These are phyloP conservation scores for Calonectria crousiana DNA, from an alignment of 2,329 filamentous ascomycete species.

Conservation along the genomic window DNA sequence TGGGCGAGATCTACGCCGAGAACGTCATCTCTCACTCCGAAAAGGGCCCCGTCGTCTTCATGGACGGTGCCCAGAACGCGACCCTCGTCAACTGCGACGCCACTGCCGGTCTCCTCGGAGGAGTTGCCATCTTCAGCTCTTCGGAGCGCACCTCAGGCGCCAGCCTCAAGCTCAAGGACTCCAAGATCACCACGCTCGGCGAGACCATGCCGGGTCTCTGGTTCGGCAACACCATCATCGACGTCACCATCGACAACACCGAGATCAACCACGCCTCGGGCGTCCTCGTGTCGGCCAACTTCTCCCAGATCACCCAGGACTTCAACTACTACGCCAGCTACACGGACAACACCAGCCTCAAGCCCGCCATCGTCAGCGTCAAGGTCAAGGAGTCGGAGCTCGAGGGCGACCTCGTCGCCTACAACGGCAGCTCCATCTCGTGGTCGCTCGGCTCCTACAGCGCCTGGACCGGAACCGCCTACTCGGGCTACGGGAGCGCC, in stretches of 20 bases:
- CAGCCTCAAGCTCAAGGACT: conserved; percentile 16
- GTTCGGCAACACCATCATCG: conserved; percentile 22
- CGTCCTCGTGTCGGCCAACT: conserved; percentile 21
- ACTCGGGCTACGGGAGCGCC: conserved; percentile 18
- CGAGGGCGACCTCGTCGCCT: conserved; percentile 16
- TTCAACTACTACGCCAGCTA: conserved; percentile 23
- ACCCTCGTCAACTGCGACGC: conserved; percentile 24
- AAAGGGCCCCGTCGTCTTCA: conserved; percentile 19
- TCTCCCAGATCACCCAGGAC: conserved; percentile 22
- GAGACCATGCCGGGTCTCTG: conserved; percentile 19
- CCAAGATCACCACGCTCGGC: conserved; percentile 20
- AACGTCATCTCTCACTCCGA: conserved; percentile 23
- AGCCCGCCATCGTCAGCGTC: conserved; percentile 16
- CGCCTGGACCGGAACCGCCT: conserved; percentile 14
- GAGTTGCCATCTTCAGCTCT: conserved; percentile 24
- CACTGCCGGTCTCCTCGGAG: conserved; percentile 21
- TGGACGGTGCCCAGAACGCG: conserved; percentile 17
- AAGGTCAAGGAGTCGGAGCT: conserved; percentile 14
- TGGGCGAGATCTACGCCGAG: conserved; percentile 23
- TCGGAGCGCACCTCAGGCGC: conserved; percentile 2
- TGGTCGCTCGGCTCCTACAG: conserved; percentile 18
- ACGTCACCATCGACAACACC: conserved; percentile 13
- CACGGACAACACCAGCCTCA: conserved; percentile 18
- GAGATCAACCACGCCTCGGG: conserved; percentile 23
- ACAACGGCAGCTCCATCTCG: conserved; percentile 24